These are phyloP conservation scores for Aspergillus carbonarius DNA, from an alignment of 2,329 filamentous ascomycete genomes.

Conservation along the genomic window DNA sequence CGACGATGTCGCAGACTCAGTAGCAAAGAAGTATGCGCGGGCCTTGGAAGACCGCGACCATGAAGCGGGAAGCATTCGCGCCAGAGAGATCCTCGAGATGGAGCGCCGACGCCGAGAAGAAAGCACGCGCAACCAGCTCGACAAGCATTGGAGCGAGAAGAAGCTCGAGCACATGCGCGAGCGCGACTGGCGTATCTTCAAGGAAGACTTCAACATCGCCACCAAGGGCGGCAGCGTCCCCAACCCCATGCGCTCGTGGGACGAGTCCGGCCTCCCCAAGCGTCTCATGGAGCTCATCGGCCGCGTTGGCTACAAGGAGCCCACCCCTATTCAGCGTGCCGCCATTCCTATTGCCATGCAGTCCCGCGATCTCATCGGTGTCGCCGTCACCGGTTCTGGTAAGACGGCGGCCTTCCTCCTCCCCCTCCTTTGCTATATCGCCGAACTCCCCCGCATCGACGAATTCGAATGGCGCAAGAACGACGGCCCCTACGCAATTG, in stretches of 20 bases:
- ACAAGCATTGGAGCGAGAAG: constrained; percentile 97
- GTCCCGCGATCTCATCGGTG: constrained; percentile 92
- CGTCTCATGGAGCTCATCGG: constrained; percentile 78
- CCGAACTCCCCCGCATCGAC: constrained; percentile 78
- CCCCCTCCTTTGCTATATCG: constrained; percentile 91
- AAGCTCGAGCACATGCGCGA: constrained; percentile 89
- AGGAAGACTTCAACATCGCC: constrained; percentile 95
- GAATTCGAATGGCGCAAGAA: constrained; percentile 82
- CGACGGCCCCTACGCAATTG: constrained; percentile 95
- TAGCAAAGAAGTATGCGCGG: constrained; percentile 59
- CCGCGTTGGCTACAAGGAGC: constrained; percentile 85
- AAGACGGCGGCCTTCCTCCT: constrained; percentile 96
- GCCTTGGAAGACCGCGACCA: constrained; percentile 72
- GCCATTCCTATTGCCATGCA: constrained; percentile 94
- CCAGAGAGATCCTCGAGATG: constrained; percentile 79
- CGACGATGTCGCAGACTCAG: constrained; percentile 55
- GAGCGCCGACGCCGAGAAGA: constrained; percentile 75
- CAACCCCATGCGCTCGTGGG: constrained; percentile 94
- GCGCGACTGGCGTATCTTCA: constrained; percentile 98
- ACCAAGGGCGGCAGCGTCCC: constrained; percentile 91
- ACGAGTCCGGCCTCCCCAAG: constrained; percentile 76
- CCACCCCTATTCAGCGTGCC: constrained; percentile 86
- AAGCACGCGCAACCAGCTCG: constrained; percentile 69
- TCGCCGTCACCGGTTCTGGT: constrained; percentile 95
- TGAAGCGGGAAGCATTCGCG: constrained; percentile 73